These are phyloP conservation scores for Puccinia coronata DNA, from an alignment of 1,284 basidiomycete genomes.

Conservation along the genomic window DNA sequence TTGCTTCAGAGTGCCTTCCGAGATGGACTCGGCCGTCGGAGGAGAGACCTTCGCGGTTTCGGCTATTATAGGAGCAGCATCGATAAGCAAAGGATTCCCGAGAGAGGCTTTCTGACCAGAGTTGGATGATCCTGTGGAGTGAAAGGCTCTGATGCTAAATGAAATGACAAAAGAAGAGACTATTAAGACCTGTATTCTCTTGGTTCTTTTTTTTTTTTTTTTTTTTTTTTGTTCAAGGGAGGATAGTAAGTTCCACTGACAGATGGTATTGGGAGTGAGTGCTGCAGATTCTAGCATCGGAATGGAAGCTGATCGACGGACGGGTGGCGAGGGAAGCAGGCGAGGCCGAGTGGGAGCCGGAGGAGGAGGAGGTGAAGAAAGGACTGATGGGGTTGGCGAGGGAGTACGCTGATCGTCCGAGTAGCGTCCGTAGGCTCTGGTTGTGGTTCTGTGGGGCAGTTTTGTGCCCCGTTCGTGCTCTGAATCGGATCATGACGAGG, in stretches of 20 bases:
- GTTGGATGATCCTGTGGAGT: not conserved
- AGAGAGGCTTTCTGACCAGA: not conserved
- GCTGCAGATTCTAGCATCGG: not conserved
- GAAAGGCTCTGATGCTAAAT: constrained; percentile 13
- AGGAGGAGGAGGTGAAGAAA: too few relatives aligned
- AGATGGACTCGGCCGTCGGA: constrained; percentile 98
- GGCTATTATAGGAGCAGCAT: constrained; percentile 14
- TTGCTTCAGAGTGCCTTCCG: constrained; percentile 92
- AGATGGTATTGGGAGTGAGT: not conserved
- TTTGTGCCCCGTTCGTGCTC: not conserved
- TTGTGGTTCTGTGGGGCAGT: not conserved
- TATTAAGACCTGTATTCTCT: too few relatives aligned
- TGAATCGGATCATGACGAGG: constrained; percentile 16
- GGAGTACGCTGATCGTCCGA: not conserved
- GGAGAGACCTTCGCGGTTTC: constrained; percentile 93
- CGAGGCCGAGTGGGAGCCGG: not conserved
- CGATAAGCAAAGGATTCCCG: not conserved
- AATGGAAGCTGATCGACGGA: not conserved
- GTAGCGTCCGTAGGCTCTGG: not conserved
- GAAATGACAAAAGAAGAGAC: too few relatives aligned
- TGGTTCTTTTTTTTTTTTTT: too few relatives aligned
- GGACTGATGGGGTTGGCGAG: not conserved
- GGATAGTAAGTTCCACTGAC: not conserved
- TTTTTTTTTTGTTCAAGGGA: too few relatives aligned
- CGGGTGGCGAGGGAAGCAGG: not conserved